A percentile compares a stretch with the other conserved stretches of the same genome.
These are phyloP conservation scores for Colletotrichum horii DNA, from an alignment of 2,329 filamentous ascomycete genomes.

Conservation along the genomic window DNA sequence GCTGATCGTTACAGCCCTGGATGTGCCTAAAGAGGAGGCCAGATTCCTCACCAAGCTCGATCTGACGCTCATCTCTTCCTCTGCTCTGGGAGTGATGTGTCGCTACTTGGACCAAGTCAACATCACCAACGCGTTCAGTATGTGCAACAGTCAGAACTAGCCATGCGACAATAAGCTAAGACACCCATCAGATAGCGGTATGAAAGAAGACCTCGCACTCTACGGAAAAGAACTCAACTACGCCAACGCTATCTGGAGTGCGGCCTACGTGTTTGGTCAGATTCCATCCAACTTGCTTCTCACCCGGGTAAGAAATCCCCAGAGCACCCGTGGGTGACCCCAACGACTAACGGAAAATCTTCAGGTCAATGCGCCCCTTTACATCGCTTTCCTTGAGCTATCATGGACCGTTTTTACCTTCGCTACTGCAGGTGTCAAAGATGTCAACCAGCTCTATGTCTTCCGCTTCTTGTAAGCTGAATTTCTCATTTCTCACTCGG, in stretches of 20 bases:
- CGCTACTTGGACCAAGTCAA: constrained; percentile 32
- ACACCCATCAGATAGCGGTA: constrained; percentile 26
- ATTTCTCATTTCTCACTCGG: neutral
- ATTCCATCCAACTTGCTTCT: constrained; percentile 32
- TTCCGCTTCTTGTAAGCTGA: constrained; percentile 29
- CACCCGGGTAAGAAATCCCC: constrained; percentile 20
- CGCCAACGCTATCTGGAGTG: constrained; percentile 32
- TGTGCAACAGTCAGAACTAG: neutral
- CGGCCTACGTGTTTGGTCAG: constrained; percentile 34
- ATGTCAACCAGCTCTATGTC: constrained; percentile 28
- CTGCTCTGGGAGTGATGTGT: constrained; percentile 30
- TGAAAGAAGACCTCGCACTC: constrained; percentile 34
- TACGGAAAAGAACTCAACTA: constrained; percentile 37
- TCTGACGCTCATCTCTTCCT: constrained; percentile 28
- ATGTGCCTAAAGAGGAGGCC: constrained; percentile 29
- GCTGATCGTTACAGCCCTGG: constrained; percentile 21
- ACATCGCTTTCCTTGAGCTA: constrained; percentile 27
- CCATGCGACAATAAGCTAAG: neutral
- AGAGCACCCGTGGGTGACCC: accelerated
- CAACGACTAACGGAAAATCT: accelerated
- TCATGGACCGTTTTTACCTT: constrained; percentile 31
- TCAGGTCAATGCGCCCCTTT: constrained; percentile 28
- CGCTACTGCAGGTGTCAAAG: constrained; percentile 27
- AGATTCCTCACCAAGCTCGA: constrained; percentile 32
- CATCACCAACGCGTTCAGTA: constrained; percentile 32